Conservation (phyloP, 2,329 filamentous ascomycete genomes). For the Stemphylium beticola region DNA sequence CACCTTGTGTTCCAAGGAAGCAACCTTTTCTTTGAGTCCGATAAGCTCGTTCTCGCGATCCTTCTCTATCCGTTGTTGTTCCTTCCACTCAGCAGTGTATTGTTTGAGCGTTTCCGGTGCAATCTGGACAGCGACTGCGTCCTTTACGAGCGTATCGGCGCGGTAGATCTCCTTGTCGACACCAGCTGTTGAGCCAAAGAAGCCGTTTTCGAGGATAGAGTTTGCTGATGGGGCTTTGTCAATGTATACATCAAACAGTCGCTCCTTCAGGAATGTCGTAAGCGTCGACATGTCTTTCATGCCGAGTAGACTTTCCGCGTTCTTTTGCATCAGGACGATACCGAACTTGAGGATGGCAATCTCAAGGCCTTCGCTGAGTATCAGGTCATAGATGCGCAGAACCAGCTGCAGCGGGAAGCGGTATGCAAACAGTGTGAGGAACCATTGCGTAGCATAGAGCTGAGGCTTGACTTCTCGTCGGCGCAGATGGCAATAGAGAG, state of each 20-base stretch:
- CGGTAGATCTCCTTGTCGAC: slow-evolving; percentile 95
- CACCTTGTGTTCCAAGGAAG: slow-evolving; percentile 74
- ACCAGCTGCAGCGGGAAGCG: slow-evolving; percentile 96
- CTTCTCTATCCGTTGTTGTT: slow-evolving; percentile 81
- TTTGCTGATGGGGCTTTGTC: slow-evolving; percentile 91
- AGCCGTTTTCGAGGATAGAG: slow-evolving; percentile 92
- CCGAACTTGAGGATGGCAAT: slow-evolving; percentile 91
- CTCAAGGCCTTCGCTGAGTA: slow-evolving; percentile 89
- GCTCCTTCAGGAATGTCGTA: slow-evolving; percentile 90
- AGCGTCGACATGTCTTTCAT: slow-evolving; percentile 93
- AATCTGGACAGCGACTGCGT: slow-evolving; percentile 87
- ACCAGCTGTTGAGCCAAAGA: slow-evolving; percentile 91
- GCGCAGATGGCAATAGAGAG: slow-evolving; percentile 91
- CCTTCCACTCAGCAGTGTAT: slow-evolving; percentile 90
- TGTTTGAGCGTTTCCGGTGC: slow-evolving; percentile 79
- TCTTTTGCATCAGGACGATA: slow-evolving; percentile 95
- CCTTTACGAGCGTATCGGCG: slow-evolving; percentile 89
- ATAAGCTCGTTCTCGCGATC: slow-evolving; percentile 84
- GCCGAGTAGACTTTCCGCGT: slow-evolving; percentile 74
- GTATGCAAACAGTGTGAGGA: slow-evolving; percentile 97
- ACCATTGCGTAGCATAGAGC: slow-evolving; percentile 98
- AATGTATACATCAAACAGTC: slow-evolving; percentile 95
- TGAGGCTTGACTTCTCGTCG: slow-evolving; percentile 87
- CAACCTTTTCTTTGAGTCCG: slow-evolving; percentile 63
- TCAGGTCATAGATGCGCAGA: slow-evolving; percentile 93